Percentiles rank a stretch among this genome's conserved stretches.
These are phyloP conservation scores for Talaromyces sp. DNA, from an alignment of 2,329 filamentous ascomycete genomes.

Conservation along the genomic window DNA sequence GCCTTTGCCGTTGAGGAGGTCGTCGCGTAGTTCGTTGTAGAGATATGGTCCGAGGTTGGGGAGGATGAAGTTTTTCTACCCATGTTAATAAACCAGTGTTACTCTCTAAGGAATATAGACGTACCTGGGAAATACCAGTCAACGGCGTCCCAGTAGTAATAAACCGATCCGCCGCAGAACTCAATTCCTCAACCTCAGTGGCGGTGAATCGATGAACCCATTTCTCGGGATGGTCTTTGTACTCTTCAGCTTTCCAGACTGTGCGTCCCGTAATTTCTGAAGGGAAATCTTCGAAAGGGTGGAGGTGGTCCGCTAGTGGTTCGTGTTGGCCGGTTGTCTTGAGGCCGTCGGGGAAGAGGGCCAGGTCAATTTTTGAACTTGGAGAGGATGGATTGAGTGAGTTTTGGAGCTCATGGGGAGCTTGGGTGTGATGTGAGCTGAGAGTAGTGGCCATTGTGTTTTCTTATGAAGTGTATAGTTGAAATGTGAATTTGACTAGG, in stretches of 20 bases:
- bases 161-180: slow-evolving; percentile 66
- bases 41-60: slow-evolving; percentile 57
- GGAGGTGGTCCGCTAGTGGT: slow-evolving; percentile 64
- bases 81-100: not conserved
- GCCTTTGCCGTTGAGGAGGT: slow-evolving; percentile 79
- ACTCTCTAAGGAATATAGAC: not conserved
- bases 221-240: slow-evolving; percentile 60
- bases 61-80: slow-evolving; percentile 59
- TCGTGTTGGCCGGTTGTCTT: slow-evolving; percentile 71
- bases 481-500: not conserved
- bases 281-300: slow-evolving; percentile 68
- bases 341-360: slow-evolving; percentile 63
- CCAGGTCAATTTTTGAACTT: slow-evolving; percentile 33
- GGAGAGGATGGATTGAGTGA: not conserved
- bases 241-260: slow-evolving; percentile 69
- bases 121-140: slow-evolving; percentile 66
- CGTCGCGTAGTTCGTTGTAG: slow-evolving; percentile 55
- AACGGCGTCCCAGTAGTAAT: slow-evolving; percentile 63
- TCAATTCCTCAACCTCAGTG: slow-evolving; percentile 67
- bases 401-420: slow-evolving; percentile 1
- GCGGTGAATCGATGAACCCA: slow-evolving; percentile 71
- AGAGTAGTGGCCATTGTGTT: not conserved
- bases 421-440: not conserved
- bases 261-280: slow-evolving; percentile 69
- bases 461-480: no score